Evolutionary conservation across 139 green algal species (phyloP).

Genomic region (Micractinium sp.): DNA sequence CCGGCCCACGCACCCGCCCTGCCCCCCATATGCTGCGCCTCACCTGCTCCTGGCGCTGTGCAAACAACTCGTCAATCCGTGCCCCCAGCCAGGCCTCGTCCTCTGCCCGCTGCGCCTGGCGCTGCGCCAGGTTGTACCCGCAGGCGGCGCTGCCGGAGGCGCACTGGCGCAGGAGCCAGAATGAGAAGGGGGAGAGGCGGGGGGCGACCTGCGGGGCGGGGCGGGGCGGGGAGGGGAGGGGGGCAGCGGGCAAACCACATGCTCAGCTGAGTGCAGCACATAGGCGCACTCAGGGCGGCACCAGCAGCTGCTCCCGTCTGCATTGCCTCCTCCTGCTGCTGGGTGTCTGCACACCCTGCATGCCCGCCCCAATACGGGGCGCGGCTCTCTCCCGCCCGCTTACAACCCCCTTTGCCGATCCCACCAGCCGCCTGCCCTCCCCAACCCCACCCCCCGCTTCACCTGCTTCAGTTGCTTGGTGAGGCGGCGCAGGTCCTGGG

Average conservation of each 20-base stretch:
- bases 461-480: slow-evolving; percentile 22
- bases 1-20: no score
- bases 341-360: background rate
- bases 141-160: background rate
- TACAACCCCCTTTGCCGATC: background rate
- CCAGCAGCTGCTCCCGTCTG: no score
- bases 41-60: slow-evolving; percentile 8
- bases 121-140: background rate
- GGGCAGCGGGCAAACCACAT: no score
- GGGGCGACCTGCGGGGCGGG: no score
- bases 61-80: background rate
- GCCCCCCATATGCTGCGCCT: background rate
- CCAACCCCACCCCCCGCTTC: background rate
- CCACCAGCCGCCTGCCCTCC: background rate
- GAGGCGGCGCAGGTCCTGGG: background rate
- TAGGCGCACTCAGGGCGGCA: no score
- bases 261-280: background rate
- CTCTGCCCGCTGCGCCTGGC: background rate
- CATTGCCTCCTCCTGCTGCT: no score
- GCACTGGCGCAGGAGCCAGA: slow-evolving; percentile 34
- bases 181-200: slow-evolving; percentile 17
- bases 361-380: background rate
- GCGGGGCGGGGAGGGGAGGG: background rate
- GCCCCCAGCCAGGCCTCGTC: background rate
- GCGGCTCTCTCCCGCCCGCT: background rate